These are phyloP conservation scores for Lentinula sp. DNA, from an alignment of 768 basidiomycete species.

Conservation along the genomic window DNA sequence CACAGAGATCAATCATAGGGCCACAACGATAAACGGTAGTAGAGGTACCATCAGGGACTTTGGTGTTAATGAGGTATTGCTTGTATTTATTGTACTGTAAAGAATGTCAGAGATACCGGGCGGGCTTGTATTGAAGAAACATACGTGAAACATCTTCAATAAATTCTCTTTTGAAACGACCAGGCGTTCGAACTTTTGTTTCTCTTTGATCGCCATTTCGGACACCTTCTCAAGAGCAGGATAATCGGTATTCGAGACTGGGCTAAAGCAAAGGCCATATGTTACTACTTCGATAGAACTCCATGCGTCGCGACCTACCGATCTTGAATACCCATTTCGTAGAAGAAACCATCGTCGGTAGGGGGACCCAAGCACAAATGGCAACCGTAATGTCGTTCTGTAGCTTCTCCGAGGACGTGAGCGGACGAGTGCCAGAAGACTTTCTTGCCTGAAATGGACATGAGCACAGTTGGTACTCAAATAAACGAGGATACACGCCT, in stretches of 20 bases:
- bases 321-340: conserved; percentile 92
- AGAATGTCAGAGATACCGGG: neutral
- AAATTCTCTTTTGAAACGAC: conserved; percentile 93
- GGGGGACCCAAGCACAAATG: conserved; percentile 97
- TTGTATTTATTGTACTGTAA: conserved; percentile 98
- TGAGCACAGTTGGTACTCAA: neutral
- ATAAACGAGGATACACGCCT: conserved; percentile 34
- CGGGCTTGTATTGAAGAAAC: conserved; percentile 18
- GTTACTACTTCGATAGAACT: neutral
- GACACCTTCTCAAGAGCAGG: conserved; percentile 83
- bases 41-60: conserved; percentile 92
- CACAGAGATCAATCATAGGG: conserved; percentile 95
- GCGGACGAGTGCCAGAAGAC: conserved; percentile 99
- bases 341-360: conserved; percentile 98
- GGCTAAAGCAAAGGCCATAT: conserved; percentile 32
- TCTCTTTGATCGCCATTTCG: conserved; percentile 89
- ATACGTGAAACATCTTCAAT: conserved; percentile 90
- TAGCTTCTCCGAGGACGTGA: conserved; percentile 94
- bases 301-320: conserved; percentile 35
- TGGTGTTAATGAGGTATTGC: conserved; percentile 88
- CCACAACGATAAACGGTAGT: conserved; percentile 99
- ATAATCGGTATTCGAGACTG: conserved; percentile 79
- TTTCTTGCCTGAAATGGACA: conserved; percentile 61
- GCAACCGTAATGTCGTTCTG: conserved; percentile 94
- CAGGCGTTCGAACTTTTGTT: conserved; percentile 93